These are phyloP conservation scores for Ustilago crameri DNA, from an alignment of 1,284 basidiomycete species.

Conservation along the genomic window DNA sequence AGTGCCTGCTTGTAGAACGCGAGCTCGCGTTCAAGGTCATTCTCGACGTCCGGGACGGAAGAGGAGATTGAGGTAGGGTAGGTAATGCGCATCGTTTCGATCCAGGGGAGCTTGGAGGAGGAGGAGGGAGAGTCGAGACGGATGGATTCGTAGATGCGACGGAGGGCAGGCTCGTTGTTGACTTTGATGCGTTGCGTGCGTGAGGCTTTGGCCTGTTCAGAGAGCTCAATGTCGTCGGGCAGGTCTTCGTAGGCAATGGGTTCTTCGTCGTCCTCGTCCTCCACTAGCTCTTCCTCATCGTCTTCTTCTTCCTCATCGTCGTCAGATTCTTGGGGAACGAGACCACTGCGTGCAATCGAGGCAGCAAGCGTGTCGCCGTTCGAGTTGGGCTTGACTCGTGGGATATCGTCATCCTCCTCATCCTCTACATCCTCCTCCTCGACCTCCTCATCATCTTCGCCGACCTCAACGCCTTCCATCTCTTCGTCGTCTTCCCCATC, in stretches of 20 bases:
- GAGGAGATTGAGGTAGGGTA: conserved; percentile 50
- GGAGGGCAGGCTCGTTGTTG: conserved; percentile 61
- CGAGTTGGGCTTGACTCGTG: conserved; percentile 39
- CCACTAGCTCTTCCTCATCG: conserved; percentile 46
- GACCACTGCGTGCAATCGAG: conserved; percentile 61
- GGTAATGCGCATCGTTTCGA: conserved; percentile 62
- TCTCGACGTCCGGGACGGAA: conserved; percentile 76
- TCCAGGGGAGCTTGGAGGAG: conserved; percentile 60
- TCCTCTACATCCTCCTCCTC: conserved; percentile 21
- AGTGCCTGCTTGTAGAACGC: conserved; percentile 98
- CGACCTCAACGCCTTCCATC: conserved; percentile 28
- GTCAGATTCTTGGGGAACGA: conserved; percentile 48
- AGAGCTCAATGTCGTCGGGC: conserved; percentile 54
- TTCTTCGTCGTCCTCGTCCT: conserved; percentile 34
- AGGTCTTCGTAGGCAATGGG: conserved; percentile 53
- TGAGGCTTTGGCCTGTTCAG: conserved; percentile 50
- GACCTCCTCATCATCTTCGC: conserved; percentile 31
- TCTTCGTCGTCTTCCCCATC: conserved; percentile 49
- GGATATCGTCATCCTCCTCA: conserved; percentile 29
- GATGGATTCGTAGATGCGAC: conserved; percentile 57
- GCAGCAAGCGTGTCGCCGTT: conserved; percentile 63
- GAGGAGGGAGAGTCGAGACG: conserved; percentile 50
- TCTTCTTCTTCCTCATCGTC: conserved; percentile 50
- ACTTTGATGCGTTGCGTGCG: conserved; percentile 61
- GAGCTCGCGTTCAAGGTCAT: conserved; percentile 92